phyloP scores from a whole-genome alignment of 345 rosid genomes.

The Populus simonii region DNA sequence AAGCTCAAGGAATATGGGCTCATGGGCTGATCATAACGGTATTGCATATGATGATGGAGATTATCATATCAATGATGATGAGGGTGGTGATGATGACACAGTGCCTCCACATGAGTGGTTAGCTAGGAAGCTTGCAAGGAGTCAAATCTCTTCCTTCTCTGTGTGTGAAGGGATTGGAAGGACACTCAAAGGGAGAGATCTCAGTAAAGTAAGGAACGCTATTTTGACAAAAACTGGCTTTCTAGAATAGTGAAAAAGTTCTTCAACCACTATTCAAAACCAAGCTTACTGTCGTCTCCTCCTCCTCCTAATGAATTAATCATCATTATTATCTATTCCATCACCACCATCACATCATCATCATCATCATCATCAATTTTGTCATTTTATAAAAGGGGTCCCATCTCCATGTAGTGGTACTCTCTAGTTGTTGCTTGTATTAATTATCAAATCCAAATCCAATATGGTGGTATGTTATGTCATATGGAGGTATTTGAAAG shows the following conservation, averaged over 20 bases:
- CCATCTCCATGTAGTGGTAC: conserved; percentile 21
- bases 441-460: conserved; percentile 8
- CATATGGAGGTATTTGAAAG: neutral
- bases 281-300: neutral
- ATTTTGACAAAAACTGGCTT: conserved; percentile 86
- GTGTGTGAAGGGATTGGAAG: conserved; percentile 91
- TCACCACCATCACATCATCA: conserved; percentile 4
- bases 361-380: conserved; percentile 26
- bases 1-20: conserved; percentile 11
- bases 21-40: conserved; percentile 16
- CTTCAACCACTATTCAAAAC: conserved; percentile 9
- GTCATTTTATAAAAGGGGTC: conserved; percentile 22
- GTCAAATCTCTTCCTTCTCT: conserved; percentile 80
- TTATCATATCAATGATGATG: conserved; percentile 17
- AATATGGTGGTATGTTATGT: neutral
- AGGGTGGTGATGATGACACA: conserved; percentile 26
- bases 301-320: neutral
- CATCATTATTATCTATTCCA: neutral
- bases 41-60: neutral
- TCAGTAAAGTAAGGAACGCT: conserved; percentile 86
- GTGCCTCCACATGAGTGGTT: conserved; percentile 98
- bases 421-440: conserved; percentile 14
- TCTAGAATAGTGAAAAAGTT: conserved; percentile 47
- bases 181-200: conserved; percentile 97
- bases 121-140: conserved; percentile 75